Conservation (phyloP, 257 asterid species). For the Cinchona pubescens region DNA sequence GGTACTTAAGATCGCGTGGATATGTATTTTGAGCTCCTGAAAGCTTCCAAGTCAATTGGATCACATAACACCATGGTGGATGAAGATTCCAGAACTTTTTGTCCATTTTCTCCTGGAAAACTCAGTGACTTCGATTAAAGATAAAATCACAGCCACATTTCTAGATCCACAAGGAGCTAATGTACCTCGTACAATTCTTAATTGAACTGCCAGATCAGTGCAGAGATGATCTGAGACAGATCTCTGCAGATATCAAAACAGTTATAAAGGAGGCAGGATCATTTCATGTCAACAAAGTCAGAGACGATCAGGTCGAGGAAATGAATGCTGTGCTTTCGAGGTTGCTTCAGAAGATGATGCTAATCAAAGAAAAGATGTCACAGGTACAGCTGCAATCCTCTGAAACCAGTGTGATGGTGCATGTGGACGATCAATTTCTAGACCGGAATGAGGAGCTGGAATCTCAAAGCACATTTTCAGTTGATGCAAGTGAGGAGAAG, state of each 20-base stretch:
- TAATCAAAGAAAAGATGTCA: not conserved
- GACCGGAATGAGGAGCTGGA: not conserved
- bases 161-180: not conserved
- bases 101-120: not conserved
- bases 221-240: not conserved
- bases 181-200: not conserved
- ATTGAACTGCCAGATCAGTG: not conserved
- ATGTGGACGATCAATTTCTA: not conserved
- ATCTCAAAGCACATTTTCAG: no score
- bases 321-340: not conserved
- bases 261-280: not conserved
- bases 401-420: not conserved
- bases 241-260: not conserved
- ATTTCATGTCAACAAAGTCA: not conserved
- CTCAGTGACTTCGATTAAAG: not conserved
- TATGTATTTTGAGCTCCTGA: not conserved
- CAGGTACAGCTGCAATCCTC: not conserved
- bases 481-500: no score
- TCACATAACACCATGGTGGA: not conserved
- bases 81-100: not conserved
- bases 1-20: not conserved
- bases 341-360: not conserved
- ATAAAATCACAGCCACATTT: not conserved
- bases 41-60: not conserved
- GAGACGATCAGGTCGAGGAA: not conserved